phyloP scores from a whole-genome alignment of 495 filamentous ascomycete species.

The Cryomyces antarcticus region DNA sequence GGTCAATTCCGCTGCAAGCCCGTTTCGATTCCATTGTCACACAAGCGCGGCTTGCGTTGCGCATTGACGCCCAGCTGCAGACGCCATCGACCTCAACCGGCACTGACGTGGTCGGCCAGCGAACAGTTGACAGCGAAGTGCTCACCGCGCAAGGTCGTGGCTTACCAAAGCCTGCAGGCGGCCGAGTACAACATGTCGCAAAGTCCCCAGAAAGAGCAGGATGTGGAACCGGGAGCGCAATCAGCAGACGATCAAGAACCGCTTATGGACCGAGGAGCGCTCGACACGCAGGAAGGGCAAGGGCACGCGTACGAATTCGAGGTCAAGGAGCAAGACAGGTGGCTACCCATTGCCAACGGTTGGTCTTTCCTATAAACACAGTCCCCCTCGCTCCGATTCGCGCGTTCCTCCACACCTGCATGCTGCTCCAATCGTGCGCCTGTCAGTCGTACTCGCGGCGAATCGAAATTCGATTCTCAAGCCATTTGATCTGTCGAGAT shows the following conservation, averaged over 20 bases:
- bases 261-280: constrained; percentile 43
- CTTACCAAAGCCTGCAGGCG: constrained; percentile 35
- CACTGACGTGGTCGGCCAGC: constrained; percentile 19
- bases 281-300: constrained; percentile 36
- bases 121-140: constrained; percentile 17
- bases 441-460: too few species aligned
- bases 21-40: too few species aligned
- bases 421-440: too few species aligned
- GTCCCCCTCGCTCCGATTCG: constrained; percentile 25
- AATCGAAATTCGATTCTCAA: too few species aligned
- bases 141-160: constrained; percentile 8
- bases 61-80: too few species aligned
- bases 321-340: constrained; percentile 98
- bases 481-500: constrained; percentile 6
- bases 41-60: too few species aligned
- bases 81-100: not conserved
- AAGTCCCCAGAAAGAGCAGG: constrained; percentile 64
- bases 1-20: too few species aligned
- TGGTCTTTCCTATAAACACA: constrained; percentile 29
- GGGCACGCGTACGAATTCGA: constrained; percentile 78
- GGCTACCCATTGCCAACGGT: constrained; percentile 99
- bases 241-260: constrained; percentile 53
- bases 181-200: constrained; percentile 74
- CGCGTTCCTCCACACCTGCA: constrained; percentile 12
- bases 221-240: constrained; percentile 80